phyloP scores from a whole-genome alignment of 768 basidiomycete genomes.

The Plicaturopsis crispa region DNA sequence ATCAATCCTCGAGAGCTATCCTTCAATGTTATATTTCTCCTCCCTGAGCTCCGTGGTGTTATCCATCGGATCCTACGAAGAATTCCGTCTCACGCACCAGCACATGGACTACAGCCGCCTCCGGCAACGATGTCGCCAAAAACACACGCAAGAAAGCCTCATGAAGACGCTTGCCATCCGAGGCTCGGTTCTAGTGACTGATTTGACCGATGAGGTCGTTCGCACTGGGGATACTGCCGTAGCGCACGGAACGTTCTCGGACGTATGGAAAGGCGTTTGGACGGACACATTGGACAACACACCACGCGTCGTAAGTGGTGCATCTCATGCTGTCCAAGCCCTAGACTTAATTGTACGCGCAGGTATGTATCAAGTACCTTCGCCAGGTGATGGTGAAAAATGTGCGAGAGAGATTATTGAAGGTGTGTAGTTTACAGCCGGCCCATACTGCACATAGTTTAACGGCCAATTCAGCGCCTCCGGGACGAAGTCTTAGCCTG shows the following conservation, averaged over 20 bases:
- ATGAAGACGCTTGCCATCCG: slow-evolving; percentile 49
- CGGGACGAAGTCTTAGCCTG: slow-evolving; percentile 50
- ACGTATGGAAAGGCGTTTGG: slow-evolving; percentile 56
- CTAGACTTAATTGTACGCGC: slow-evolving; percentile 1
- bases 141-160: slow-evolving; percentile 44
- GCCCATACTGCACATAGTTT: slow-evolving; percentile 1
- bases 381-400: slow-evolving; percentile 43
- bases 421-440: slow-evolving; percentile 21
- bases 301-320: slow-evolving; percentile 21
- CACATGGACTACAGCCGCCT: slow-evolving; percentile 45
- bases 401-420: slow-evolving; percentile 43
- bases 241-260: slow-evolving; percentile 49
- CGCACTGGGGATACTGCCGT: slow-evolving; percentile 39
- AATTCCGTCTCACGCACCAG: slow-evolving; percentile 44
- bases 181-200: slow-evolving; percentile 38
- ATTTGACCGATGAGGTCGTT: slow-evolving; percentile 49
- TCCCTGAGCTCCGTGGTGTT: slow-evolving; percentile 43
- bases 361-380: slow-evolving; percentile 55
- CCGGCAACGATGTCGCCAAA: slow-evolving; percentile 50
- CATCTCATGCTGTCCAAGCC: not conserved
- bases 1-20: slow-evolving; percentile 48
- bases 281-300: slow-evolving; percentile 35
- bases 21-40: slow-evolving; percentile 41
- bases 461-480: slow-evolving; percentile 31
- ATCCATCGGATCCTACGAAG: slow-evolving; percentile 48